phyloP scores from a whole-genome alignment of 2,329 filamentous ascomycete genomes.

The Calonectria fujianensis region DNA sequence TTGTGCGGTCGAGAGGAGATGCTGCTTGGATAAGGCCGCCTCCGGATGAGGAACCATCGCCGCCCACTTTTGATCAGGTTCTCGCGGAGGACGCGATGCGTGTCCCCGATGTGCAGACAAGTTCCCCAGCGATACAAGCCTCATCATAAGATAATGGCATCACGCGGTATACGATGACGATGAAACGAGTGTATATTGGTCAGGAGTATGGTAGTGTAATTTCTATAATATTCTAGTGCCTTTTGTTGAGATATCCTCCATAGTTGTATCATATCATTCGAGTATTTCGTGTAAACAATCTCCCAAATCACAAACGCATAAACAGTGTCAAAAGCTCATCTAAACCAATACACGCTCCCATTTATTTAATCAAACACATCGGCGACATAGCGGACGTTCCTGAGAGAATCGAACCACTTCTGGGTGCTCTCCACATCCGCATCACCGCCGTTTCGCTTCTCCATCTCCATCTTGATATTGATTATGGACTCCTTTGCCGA shows the following conservation, averaged over 20 bases:
- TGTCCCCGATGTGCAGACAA: background rate
- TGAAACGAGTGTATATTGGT: background rate
- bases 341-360: background rate
- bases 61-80: constrained; percentile 23
- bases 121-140: background rate
- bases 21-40: constrained; percentile 32
- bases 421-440: constrained; percentile 59
- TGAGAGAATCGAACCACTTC: constrained; percentile 66
- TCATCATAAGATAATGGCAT: background rate
- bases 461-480: constrained; percentile 58
- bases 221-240: constrained; percentile 7
- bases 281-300: background rate
- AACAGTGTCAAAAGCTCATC: background rate
- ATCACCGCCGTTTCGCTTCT: constrained; percentile 44
- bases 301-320: background rate
- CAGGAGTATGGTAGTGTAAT: background rate
- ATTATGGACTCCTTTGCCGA: constrained; percentile 58
- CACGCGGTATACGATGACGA: background rate
- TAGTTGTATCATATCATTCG: constrained; percentile 2
- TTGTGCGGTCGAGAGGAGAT: background rate
- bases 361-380: constrained; percentile 75
- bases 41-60: constrained; percentile 20
- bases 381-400: constrained; percentile 72
- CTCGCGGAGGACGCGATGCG: constrained; percentile 9
- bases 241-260: constrained; percentile 1